A percentile compares a stretch with the other conserved stretches of the same genome.
Conservation (phyloP, 2,329 filamentous ascomycete species). For the Fusarium denticulatum region DNA sequence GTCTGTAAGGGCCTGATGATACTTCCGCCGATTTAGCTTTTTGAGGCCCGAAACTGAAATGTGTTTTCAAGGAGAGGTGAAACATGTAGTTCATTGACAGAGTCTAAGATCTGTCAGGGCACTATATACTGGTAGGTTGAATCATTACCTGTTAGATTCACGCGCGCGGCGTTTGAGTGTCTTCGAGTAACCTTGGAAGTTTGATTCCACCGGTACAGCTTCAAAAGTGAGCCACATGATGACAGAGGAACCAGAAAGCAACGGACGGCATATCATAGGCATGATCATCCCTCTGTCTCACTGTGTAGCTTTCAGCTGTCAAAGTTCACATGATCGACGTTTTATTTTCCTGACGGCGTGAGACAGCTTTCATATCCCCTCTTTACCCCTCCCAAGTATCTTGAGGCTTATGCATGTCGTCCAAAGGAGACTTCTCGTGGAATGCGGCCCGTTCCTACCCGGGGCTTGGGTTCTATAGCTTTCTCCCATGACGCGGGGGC, state of each 20-base stretch:
- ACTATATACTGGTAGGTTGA: neutral
- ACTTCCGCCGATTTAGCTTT: neutral
- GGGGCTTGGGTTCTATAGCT: neutral
- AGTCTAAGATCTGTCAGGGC: fast-evolving
- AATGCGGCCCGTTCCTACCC: neutral
- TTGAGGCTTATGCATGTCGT: neutral
- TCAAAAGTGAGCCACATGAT: neutral
- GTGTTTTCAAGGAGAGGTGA: too few species aligned
- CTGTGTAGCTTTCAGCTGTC: neutral
- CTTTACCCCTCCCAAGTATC: neutral
- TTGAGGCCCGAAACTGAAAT: neutral
- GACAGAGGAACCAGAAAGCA: too few species aligned
- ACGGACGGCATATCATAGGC: neutral
- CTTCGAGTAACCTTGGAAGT: too few species aligned
- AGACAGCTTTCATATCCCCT: neutral
- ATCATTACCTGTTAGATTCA: too few species aligned
- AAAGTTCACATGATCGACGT: neutral
- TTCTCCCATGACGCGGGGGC: neutral
- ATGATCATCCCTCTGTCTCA: neutral
- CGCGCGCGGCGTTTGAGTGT: neutral
- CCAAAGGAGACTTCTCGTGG: neutral
- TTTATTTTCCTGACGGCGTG: neutral
- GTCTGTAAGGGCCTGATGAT: too few species aligned
- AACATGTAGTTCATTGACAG: neutral
- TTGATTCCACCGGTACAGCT: neutral